A percentile compares a stretch with the other conserved stretches of the same genome.
Evolutionary conservation across 129 eudicot genomes (phyloP).

Genomic region (Smallanthus sonchifolius): DNA sequence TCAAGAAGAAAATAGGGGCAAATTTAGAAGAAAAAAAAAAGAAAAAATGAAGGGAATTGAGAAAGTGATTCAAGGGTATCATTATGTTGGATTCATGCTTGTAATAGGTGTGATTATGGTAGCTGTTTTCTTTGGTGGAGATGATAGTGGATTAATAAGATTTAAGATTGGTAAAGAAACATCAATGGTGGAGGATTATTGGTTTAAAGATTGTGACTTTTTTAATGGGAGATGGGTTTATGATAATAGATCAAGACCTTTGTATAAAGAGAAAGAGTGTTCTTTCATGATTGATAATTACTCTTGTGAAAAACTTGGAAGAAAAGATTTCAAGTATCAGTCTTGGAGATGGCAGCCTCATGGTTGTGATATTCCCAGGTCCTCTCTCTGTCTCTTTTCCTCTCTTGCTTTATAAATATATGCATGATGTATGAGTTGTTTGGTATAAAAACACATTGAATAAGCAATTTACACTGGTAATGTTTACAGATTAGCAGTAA

Average conservation of each 20-base stretch:
- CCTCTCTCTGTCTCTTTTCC: conserved; percentile 15
- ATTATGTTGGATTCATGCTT: conserved; percentile 24
- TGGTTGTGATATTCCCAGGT: conserved; percentile 65
- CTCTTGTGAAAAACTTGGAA: conserved; percentile 60
- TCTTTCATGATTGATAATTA: conserved; percentile 60
- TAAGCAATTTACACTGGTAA: too few relatives aligned
- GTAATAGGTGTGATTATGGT: conserved; percentile 26
- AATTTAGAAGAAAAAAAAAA: background rate
- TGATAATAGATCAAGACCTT: conserved; percentile 53
- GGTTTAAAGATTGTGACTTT: conserved; percentile 41
- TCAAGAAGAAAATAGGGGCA: background rate
- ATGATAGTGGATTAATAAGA: background rate
- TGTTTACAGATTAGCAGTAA: too few relatives aligned
- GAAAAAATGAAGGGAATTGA: conserved; percentile 20
- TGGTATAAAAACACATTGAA: too few relatives aligned
- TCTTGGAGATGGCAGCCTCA: conserved; percentile 79
- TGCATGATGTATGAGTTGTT: background rate
- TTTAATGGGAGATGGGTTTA: conserved; percentile 64
- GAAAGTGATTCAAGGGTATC: conserved; percentile 27
- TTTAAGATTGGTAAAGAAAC: background rate
- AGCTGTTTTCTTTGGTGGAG: conserved; percentile 28
- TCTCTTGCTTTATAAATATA: background rate
- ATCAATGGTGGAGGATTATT: conserved; percentile 12
- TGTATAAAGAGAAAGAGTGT: conserved; percentile 50
- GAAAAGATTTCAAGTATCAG: conserved; percentile 51